Evolutionary conservation across 2,329 filamentous ascomycete species (phyloP).

Genomic region (Bipolaris victoriae): DNA sequence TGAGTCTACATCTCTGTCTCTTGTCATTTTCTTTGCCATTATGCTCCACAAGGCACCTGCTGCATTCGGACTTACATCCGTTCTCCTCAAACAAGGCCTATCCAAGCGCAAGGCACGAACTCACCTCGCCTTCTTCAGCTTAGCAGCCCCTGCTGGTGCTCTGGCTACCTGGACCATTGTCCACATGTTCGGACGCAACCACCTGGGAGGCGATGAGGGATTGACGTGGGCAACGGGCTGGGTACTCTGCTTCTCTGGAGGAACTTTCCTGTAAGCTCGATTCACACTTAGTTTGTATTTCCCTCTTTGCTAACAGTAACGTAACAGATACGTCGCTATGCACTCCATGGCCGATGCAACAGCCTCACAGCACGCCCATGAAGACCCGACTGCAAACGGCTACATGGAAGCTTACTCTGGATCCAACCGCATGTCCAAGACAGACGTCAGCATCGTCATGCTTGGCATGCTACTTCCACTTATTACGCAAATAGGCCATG

Average conservation of each 20-base stretch:
- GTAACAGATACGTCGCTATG: constrained; percentile 88
- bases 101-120: constrained; percentile 83
- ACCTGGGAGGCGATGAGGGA: constrained; percentile 62
- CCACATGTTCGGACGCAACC: constrained; percentile 70
- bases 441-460: constrained; percentile 67
- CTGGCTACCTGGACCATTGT: constrained; percentile 82
- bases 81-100: constrained; percentile 87
- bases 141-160: constrained; percentile 87
- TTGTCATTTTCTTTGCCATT: constrained; percentile 94
- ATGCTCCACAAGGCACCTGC: constrained; percentile 98
- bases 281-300: constrained; percentile 18
- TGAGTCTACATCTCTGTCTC: constrained; percentile 71
- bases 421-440: constrained; percentile 57
- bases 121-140: constrained; percentile 87
- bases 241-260: constrained; percentile 90
- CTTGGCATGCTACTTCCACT: constrained; percentile 79
- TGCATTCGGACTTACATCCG: constrained; percentile 90
- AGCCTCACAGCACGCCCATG: constrained; percentile 31
- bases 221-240: constrained; percentile 91
- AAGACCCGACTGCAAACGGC: constrained; percentile 51
- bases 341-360: constrained; percentile 91
- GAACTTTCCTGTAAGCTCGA: constrained; percentile 83
- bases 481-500: constrained; percentile 76
- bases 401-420: constrained; percentile 60
- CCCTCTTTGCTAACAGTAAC: background rate